phyloP scores from a whole-genome alignment of 1,139 yeast genomes.

The Tardiomyces blankii region DNA sequence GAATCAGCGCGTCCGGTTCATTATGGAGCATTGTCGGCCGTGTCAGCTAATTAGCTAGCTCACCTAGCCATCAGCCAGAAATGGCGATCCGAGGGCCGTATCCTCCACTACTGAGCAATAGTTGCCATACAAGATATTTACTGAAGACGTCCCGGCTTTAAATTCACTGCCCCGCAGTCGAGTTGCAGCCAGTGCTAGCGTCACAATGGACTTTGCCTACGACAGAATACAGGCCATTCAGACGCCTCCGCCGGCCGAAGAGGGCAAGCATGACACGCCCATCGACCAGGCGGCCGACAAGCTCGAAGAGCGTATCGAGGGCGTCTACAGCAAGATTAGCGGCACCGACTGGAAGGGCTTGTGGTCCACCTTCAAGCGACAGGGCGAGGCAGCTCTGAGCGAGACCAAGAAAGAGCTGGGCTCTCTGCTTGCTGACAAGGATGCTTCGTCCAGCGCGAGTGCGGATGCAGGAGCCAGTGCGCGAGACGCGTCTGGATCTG shows the following conservation, averaged over 20 bases:
- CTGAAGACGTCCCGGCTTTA: no score
- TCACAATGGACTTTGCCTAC: conserved; percentile 16
- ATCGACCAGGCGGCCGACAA: conserved; percentile 28
- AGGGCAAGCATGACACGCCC: conserved; percentile 5
- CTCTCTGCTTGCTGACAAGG: conserved; percentile 14
- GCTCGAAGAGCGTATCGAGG: conserved; percentile 44
- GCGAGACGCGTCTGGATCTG: conserved; percentile 1
- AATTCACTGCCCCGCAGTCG: no score
- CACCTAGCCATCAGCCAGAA: no score
- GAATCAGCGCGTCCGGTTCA: conserved; percentile 33
- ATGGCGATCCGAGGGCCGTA: no score
- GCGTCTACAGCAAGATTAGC: conserved; percentile 29
- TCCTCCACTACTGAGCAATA: no score
- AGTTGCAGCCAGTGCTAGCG: no score
- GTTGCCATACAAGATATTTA: no score
- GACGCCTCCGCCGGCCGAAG: not conserved
- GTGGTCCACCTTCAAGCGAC: conserved; percentile 28
- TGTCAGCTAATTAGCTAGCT: no score
- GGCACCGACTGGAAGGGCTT: conserved; percentile 28
- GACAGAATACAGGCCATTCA: conserved; percentile 13
- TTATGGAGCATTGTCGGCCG: no score
- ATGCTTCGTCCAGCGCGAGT: not conserved
- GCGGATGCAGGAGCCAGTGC: not conserved
- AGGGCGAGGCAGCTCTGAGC: conserved; percentile 32
- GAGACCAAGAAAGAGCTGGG: conserved; percentile 26